Evolutionary conservation across 23 red algal genomes (phyloP), one percentile per base, ranked within the genome.

Genomic region (Agarophyton chilense): DNA sequence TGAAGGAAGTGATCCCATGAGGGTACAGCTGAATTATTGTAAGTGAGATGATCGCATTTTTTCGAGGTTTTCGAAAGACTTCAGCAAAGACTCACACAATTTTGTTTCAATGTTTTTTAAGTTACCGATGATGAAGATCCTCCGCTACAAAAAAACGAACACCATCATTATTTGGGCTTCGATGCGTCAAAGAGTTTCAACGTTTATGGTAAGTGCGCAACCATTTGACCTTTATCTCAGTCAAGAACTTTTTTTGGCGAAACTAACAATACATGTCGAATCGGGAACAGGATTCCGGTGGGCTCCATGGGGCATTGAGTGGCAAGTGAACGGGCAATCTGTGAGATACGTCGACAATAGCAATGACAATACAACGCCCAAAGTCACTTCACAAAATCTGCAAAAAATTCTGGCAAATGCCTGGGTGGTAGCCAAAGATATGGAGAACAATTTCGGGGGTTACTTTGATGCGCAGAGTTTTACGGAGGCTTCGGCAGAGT

Each of bases 391-490:
- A 80, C 34, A 22, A 21, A 80, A 46, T 12, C 47, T 80, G 17
- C 76, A 80, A 57, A 80, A 80, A 40, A 49, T 80, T 22, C 56
- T 80, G 76, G 76, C 76, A 19, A 80, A 80, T 39, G 55, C 55
- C 22, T 80, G 76, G 76, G 35, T 80, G 13, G 76, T 80, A 18
- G 16, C 47, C n/a, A 25, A 58, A 18, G 24, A 16, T 4, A 34
- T 34, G 17, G 76, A 58, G 50, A 14, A 10, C 13, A 29, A 29
- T 25, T 80, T 80, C 55, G 76, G 76, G 2, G 76, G 76, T 19
- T n/a, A 7, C 21, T 80, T 80, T 61, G 76, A 80, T 22, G 13
- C 22, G 13, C 21, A 53, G 22, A 28, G 21, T 3, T 80, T 80
- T 34, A 58, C 22, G 4, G 38, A 19, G 4, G 55, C 76, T 4